Percentiles rank a stretch among this genome's conserved stretches.
Conservation (phyloP, 2,329 filamentous ascomycete species). For the Nemania bipapillata region DNA sequence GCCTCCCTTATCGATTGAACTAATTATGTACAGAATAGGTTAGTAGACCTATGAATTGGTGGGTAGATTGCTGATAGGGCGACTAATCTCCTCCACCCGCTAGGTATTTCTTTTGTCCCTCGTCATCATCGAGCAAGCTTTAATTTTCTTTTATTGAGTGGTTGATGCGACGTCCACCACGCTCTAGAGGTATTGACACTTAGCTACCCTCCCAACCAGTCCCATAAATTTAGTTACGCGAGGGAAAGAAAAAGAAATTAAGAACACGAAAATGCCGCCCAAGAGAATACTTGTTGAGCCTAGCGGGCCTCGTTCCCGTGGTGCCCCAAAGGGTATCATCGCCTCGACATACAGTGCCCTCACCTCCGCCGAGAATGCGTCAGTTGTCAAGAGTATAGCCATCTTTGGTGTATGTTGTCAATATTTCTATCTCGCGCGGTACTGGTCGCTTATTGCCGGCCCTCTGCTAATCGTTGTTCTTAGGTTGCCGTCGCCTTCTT, state of each 20-base stretch:
- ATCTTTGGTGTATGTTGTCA: constrained; percentile 70
- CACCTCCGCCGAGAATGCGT: constrained; percentile 74
- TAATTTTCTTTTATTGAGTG: background rate
- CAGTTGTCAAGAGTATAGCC: constrained; percentile 73
- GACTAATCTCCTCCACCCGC: background rate
- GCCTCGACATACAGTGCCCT: constrained; percentile 69
- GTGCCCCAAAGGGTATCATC: constrained; percentile 64
- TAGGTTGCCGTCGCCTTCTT: constrained; percentile 74
- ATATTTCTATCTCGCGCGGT: background rate
- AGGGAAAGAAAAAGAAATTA: background rate
- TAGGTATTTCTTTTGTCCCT: background rate
- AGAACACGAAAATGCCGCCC: constrained; percentile 66
- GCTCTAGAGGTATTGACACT: background rate
- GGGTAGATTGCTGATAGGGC: background rate
- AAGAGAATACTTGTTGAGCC: constrained; percentile 68
- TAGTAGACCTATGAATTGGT: too few species aligned
- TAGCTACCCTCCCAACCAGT: too few species aligned
- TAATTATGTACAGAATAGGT: background rate
- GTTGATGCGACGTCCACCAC: background rate
- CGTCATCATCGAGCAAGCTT: background rate
- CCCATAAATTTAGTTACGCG: background rate
- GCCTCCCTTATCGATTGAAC: background rate
- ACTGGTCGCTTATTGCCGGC: background rate
- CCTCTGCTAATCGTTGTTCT: constrained; percentile 16
- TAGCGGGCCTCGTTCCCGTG: constrained; percentile 55